Base-by-base conservation (phyloP, 768 basidiomycete species). In the Rhodotorula graminis region DNA sequence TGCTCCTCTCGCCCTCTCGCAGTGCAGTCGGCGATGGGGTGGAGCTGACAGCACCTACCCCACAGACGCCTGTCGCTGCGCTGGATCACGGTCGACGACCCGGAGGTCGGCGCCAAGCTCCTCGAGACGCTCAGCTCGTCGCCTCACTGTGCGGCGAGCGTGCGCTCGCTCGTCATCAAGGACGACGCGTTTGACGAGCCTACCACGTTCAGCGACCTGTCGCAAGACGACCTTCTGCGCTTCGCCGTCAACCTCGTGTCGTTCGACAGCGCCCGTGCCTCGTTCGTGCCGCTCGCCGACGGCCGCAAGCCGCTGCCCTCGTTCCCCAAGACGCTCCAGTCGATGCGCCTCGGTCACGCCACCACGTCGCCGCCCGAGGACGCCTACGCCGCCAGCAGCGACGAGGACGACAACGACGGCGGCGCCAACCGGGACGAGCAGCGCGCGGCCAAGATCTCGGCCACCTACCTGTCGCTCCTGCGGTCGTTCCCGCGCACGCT, bases 221-320 rank as follows among this genome's bases (percentile, higher is more conserved):
- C 23, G 15, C 63, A 65, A 11, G 70, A 71, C 73, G 70, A 67
- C 42, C 67, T 74, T 19, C 9, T 74, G 27, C 70, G 66, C 16
- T 59, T 68, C 55, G 19, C 27, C 4, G 31, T 58, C n/a, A 46
- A 37, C 29, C 59, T 65, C 27, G n/a, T 42, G 29, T 2, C 12
- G 2, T 61, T 71, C 66, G 73, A 74, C 53, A 65, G 63, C 27
- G 47, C 59, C 0, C 29, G 61, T 40, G 50, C 52, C 14, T 10
- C 50, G 21, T 69, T 69, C 37, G 49, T 47, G 1, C 49, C 60
- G 0, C 53, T 55, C 42, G 2, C n/a, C 21, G 65, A 61, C 40
- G 69, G 73, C 5, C 44, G 62, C 18, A 19, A 23, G 11, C 46
- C 64, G 6, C 44, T 23, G 50, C 37, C 62, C 8, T 19, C 9